Evolutionary conservation across 2,329 filamentous ascomycete genomes (phyloP), one percentile per base, ranked within the genome.

Genomic region (Pezicula neosporulosa): DNA sequence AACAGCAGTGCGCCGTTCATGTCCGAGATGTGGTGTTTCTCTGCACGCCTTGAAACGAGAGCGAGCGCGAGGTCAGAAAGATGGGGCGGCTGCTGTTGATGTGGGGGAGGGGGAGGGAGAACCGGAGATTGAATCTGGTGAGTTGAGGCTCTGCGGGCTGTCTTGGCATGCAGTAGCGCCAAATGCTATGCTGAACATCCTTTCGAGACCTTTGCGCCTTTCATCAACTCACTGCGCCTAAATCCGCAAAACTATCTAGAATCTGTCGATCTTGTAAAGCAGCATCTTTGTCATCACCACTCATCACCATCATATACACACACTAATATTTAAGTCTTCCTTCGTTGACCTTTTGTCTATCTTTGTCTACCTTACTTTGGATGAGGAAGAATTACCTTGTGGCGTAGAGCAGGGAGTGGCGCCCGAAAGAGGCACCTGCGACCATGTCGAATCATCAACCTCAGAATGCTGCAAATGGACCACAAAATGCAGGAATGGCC

Each of bases 391-490:
- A 6, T 35, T 42, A 19, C 30, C 44, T 15, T 47, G n/a, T 19
- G 43, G 24, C 21, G 33, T 49, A 43, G 49, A 48, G 28, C 21
- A 44, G 45, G 16, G 43, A 41, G 28, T 41, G 35, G 41, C 28
- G 52, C 37, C 18, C 35, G 18, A 44, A 44, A 18, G 24, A 33
- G 27, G 42, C 36, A 27, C 18, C 27, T 38, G 48, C 33, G 28
- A 56, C 49, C 50, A 68, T 68, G 66, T 67, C 66, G 42, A 58
- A 56, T 44, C 75, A 70, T 71, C 70, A 50, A 53, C 72, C 74
- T 38, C 70, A 73, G 57, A 72, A 72, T 63, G 69, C 70, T 51
- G 76, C 72, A 59, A 75, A 74, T 63, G 75, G 75, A 30, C 64
- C 66, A 19, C 71, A 75, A 50, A 73, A 60, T 56, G 60, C 66